These are phyloP conservation scores for Cinchona pubescens DNA, from an alignment of 257 asterid species.

Conservation along the genomic window DNA sequence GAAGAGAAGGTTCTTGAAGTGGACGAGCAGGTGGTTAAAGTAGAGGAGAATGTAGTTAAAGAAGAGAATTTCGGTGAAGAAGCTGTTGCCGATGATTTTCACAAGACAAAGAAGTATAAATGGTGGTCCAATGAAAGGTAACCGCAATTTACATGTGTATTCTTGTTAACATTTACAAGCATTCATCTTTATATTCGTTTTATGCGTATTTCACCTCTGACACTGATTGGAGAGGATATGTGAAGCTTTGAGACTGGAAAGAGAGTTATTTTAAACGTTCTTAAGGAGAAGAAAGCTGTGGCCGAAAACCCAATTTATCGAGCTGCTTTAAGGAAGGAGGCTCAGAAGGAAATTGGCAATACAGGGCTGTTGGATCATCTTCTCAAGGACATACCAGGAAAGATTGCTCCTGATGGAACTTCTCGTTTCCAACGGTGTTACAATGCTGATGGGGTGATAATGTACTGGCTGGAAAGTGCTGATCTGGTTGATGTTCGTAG, in stretches of 20 bases:
- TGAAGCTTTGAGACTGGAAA: slow-evolving; percentile 29
- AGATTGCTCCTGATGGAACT: slow-evolving; percentile 23
- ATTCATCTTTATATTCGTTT: neutral
- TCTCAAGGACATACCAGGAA: slow-evolving; percentile 31
- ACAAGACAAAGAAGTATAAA: slow-evolving; percentile 22
- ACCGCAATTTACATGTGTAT: neutral
- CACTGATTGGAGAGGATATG: slow-evolving; percentile 9
- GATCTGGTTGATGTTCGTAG: slow-evolving; percentile 24
- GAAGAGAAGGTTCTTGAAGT: slow-evolving; percentile 20
- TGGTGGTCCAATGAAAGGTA: slow-evolving; percentile 32
- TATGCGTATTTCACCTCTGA: neutral
- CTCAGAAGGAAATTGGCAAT: slow-evolving; percentile 30
- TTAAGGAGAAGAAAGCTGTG: slow-evolving; percentile 26
- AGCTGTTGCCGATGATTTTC: neutral
- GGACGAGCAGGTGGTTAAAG: slow-evolving; percentile 17
- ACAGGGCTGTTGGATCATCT: slow-evolving; percentile 30
- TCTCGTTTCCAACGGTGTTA: slow-evolving; percentile 28
- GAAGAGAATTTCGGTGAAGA: slow-evolving; percentile 23
- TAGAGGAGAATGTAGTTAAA: slow-evolving; percentile 27
- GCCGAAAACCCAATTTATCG: slow-evolving; percentile 23
- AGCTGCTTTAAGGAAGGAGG: slow-evolving; percentile 26
- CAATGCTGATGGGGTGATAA: slow-evolving; percentile 27
- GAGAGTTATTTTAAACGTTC: slow-evolving; percentile 21
- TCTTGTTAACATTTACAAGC: neutral
- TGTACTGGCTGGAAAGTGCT: slow-evolving; percentile 30